Evolutionary conservation across 768 basidiomycete species (phyloP).

Genomic region (Tremella fuciformis): DNA sequence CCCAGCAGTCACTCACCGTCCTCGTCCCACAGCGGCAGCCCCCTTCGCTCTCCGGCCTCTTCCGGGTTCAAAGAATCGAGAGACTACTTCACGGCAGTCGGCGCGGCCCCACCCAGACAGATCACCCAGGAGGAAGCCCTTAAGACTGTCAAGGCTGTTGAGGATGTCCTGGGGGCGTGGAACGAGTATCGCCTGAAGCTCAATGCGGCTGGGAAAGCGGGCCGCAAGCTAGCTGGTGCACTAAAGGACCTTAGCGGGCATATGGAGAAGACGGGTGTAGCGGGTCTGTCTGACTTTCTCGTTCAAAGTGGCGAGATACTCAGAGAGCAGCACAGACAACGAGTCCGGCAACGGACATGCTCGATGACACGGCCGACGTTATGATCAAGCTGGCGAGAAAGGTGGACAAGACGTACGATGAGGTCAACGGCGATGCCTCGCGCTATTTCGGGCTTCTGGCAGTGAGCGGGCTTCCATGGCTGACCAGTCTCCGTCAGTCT

Average conservation of each 20-base stretch:
- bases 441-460: constrained; percentile 24
- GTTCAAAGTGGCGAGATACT: no score
- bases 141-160: constrained; percentile 17
- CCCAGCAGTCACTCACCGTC: constrained; percentile 1
- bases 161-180: constrained; percentile 21
- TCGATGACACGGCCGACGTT: constrained; percentile 13
- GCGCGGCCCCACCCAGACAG: not conserved
- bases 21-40: not conserved
- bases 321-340: constrained; percentile 17
- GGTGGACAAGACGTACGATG: constrained; percentile 24
- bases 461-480: constrained; percentile 3
- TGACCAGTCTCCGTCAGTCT: not conserved
- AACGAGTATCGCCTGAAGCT: constrained; percentile 25
- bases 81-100: constrained; percentile 1
- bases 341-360: constrained; percentile 12
- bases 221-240: constrained; percentile 18
- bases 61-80: not conserved
- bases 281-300: constrained; percentile 13
- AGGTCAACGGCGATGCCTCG: constrained; percentile 19
- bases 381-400: constrained; percentile 18
- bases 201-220: constrained; percentile 14
- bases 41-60: not conserved
- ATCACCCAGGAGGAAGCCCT: constrained; percentile 20
- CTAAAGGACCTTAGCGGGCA: constrained; percentile 14
- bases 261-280: constrained; percentile 20